Conservation (phyloP, 2,329 filamentous ascomycete genomes). For the Xylaria sp. region DNA sequence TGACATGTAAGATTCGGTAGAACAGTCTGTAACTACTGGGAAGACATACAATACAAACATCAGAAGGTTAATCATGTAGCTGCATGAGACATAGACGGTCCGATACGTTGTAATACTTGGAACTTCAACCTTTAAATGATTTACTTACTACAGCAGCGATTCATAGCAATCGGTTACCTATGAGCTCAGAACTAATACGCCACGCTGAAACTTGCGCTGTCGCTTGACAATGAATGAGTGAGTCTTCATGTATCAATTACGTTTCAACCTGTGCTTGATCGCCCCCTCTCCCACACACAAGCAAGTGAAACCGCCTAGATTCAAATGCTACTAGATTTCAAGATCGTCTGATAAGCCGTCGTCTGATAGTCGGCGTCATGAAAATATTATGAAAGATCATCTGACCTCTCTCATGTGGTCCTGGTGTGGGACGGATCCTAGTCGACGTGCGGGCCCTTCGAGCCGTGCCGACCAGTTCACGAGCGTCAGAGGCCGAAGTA, state of each 20-base stretch:
- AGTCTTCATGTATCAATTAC: background rate
- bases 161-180: too few species aligned
- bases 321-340: background rate
- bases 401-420: background rate
- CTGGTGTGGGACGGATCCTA: background rate
- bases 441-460: background rate
- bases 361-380: background rate
- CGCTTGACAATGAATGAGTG: background rate
- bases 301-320: background rate
- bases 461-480: background rate
- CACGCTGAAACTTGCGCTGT: background rate
- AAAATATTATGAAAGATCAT: background rate
- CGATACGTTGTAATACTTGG: too few species aligned
- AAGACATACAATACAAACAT: too few species aligned
- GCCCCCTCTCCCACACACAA: background rate
- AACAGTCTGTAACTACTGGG: too few species aligned
- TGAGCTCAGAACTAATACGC: background rate
- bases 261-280: background rate
- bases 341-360: background rate
- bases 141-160: too few species aligned
- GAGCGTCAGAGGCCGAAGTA: background rate
- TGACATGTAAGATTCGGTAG: too few species aligned
- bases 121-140: too few species aligned
- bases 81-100: too few species aligned
- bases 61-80: too few species aligned